A percentile compares a stretch with the other conserved stretches of the same genome.
Evolutionary conservation across 305 asterid genomes (phyloP).

Genomic region (Rubia occidens): DNA sequence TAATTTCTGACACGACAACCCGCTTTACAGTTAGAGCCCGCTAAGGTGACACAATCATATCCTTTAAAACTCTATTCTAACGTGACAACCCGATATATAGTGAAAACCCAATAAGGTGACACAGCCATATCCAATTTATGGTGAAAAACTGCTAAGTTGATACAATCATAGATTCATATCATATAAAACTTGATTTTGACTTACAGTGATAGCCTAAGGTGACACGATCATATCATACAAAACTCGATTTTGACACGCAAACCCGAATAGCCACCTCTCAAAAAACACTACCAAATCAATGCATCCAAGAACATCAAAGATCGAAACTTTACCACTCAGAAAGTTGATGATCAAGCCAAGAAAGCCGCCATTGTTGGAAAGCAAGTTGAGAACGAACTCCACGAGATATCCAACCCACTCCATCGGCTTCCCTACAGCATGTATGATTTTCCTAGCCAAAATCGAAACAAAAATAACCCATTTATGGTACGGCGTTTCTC

Average conservation of each 20-base stretch:
- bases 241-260: not conserved
- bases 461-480: constrained; percentile 78
- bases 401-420: constrained; percentile 57
- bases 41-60: too few species aligned
- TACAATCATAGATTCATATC: not conserved
- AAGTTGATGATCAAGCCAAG: constrained; percentile 39
- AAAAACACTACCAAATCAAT: not conserved
- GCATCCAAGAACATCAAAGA: constrained; percentile 1
- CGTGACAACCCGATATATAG: too few species aligned
- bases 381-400: constrained; percentile 68
- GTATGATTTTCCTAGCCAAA: constrained; percentile 48
- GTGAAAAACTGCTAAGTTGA: not conserved
- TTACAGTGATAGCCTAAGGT: not conserved
- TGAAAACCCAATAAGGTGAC: too few species aligned
- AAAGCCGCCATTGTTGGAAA: constrained; percentile 61
- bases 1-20: too few species aligned
- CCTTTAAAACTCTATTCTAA: too few species aligned
- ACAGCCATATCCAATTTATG: too few species aligned
- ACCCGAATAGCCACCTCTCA: too few species aligned
- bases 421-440: constrained; percentile 63
- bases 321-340: constrained; percentile 40
- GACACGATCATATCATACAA: not conserved
- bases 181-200: too few species aligned
- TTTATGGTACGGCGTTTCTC: constrained; percentile 38
- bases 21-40: too few species aligned